Base-by-base conservation (phyloP, 129 eudicot species). In the sunflower (Helianthus annuus) region DNA sequence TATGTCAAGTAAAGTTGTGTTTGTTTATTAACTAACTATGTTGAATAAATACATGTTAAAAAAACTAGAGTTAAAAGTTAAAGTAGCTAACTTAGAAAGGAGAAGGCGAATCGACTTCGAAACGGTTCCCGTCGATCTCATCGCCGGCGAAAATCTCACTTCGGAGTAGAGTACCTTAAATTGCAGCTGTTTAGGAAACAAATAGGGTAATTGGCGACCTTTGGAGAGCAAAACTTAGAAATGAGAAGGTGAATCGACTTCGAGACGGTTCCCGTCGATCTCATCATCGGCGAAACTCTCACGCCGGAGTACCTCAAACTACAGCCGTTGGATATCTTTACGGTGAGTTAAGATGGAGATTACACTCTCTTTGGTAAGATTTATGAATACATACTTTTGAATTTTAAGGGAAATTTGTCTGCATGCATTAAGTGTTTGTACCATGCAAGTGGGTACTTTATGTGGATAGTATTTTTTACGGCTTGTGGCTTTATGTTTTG, bases 341-440 rank as follows among this genome's bases (percentile, higher is more conserved):
- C 96, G 17, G 90, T 81, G 10, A 80, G 84, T 62, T 86, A 86
- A 78, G 96, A 89, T 80, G 96, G 87, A 53, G 92, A 86, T 72
- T 87, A 71, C 70, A 84, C 83, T 42, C 78, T 89, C 62, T 84
- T 77, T 34, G 92, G 96, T 86, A 81, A 51, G 44, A 19, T 51
- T 9, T 6, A 53, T 1, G 17, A 7, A 15, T 3, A 8, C 5
- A 24, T 9, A 19, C 22, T 19, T 19, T 19, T 19, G 32, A 27
- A 11, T 24, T 24, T 58, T 58, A 3, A 8, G 64, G 64, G 64
- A 24, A 27, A 10, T 57, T 2, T 57, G n/a, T 57, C n/a, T 57
- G 64, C 38, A 57, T 24, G 64, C 16, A 27, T 27, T 27, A 27
- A 27, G 32, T 27, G 32, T 27, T 27, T 1, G 32, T 27, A 27